These are phyloP conservation scores for Phtheirospermum japonicum DNA, from an alignment of 257 asterid genomes.

Conservation along the genomic window DNA sequence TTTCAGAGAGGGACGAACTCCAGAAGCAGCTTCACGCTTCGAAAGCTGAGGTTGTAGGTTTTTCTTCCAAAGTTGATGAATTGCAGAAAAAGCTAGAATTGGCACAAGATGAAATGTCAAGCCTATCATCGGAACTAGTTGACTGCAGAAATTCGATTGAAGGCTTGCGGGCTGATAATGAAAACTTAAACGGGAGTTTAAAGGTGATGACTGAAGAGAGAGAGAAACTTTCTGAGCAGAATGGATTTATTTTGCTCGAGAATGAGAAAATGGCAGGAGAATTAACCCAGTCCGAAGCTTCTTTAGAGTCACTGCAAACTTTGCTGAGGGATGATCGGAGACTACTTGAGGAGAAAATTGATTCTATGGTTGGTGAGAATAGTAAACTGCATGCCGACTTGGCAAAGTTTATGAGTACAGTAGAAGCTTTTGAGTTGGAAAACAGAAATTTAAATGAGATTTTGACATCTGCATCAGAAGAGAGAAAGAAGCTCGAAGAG, in stretches of 20 bases:
- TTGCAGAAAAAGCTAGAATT: constrained; percentile 61
- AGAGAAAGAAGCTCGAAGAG: constrained; percentile 49
- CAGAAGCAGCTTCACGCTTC: constrained; percentile 57
- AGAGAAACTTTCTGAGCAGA: constrained; percentile 51
- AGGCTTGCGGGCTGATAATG: constrained; percentile 59
- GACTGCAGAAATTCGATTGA: constrained; percentile 53
- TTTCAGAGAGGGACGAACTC: constrained; percentile 51
- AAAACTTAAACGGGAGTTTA: constrained; percentile 43
- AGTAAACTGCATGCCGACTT: constrained; percentile 47
- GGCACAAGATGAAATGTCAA: constrained; percentile 58
- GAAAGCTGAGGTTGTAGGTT: constrained; percentile 51
- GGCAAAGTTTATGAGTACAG: constrained; percentile 41
- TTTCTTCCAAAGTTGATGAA: constrained; percentile 51
- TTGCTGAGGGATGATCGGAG: constrained; percentile 50
- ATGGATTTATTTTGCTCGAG: constrained; percentile 41
- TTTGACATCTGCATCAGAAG: constrained; percentile 44
- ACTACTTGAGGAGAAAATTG: constrained; percentile 53
- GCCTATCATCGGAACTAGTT: constrained; percentile 57
- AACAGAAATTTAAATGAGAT: constrained; percentile 41
- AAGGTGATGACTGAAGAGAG: constrained; percentile 52
- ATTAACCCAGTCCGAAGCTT: constrained; percentile 48
- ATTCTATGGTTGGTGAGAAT: constrained; percentile 46
- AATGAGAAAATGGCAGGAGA: constrained; percentile 52
- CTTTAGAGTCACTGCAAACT: constrained; percentile 48
- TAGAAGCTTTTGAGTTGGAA: constrained; percentile 57